A percentile compares a stretch with the other conserved stretches of the same genome.
Evolutionary conservation across 2,329 filamentous ascomycete species (phyloP).

Genomic region (Colletotrichum brevisporum): DNA sequence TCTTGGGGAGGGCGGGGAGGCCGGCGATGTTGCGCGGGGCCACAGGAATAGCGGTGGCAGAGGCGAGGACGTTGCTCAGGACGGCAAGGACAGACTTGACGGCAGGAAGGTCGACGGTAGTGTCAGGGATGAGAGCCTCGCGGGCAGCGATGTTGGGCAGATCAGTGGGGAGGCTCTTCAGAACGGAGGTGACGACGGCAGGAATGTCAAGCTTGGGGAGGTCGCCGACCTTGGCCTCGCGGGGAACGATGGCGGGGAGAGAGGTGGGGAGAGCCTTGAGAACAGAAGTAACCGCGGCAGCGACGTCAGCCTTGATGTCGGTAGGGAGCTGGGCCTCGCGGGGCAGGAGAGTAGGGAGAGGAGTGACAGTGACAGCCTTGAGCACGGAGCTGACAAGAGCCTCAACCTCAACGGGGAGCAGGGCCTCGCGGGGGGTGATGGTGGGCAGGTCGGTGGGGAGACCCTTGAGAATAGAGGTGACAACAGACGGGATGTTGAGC

Average conservation of each 20-base stretch:
- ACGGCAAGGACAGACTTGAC: background rate
- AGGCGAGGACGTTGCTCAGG: conserved; percentile 1
- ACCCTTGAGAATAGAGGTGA: background rate
- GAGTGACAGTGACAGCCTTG: background rate
- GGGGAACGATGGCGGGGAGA: background rate
- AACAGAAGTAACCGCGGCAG: background rate
- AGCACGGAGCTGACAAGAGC: background rate
- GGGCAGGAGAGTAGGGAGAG: background rate
- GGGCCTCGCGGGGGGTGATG: background rate
- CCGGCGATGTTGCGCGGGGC: background rate
- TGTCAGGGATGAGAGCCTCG: background rate
- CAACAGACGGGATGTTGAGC: background rate
- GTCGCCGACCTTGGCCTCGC: background rate
- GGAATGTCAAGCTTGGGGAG: background rate
- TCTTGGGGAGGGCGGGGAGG: background rate
- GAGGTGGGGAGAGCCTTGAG: background rate
- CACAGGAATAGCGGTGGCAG: background rate
- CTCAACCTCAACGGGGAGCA: background rate
- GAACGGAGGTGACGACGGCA: background rate
- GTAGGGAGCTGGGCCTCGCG: background rate
- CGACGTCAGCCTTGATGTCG: background rate
- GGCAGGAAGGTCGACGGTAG: background rate
- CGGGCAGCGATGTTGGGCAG: background rate
- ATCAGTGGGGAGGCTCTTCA: background rate
- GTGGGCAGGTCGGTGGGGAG: background rate